Evolutionary conservation across 2,329 filamentous ascomycete species (phyloP).

Genomic region (Cercospora sp.): DNA sequence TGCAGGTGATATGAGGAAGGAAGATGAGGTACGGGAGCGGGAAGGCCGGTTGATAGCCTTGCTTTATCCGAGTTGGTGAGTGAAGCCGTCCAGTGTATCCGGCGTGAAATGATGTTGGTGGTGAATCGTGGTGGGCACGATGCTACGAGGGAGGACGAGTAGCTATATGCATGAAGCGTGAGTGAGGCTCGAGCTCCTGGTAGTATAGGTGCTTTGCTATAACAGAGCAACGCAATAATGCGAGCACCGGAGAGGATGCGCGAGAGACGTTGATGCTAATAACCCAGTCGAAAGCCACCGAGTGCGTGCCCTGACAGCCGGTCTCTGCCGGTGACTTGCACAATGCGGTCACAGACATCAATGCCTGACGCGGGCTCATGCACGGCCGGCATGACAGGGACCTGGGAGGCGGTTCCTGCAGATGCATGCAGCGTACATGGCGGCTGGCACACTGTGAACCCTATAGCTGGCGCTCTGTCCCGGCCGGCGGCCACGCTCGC

Average conservation of each 20-base stretch:
- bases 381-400: slow-evolving; percentile 24
- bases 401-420: slow-evolving; percentile 26
- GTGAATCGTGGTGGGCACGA: neutral
- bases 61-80: neutral
- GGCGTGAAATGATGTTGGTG: slow-evolving; percentile 16
- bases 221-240: slow-evolving; percentile 17
- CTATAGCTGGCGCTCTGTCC: slow-evolving; percentile 13
- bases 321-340: slow-evolving; percentile 24
- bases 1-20: slow-evolving; percentile 9
- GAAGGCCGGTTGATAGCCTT: slow-evolving; percentile 2
- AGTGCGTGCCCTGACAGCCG: slow-evolving; percentile 24
- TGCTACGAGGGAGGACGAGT: slow-evolving; percentile 15
- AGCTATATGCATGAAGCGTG: slow-evolving; percentile 21
- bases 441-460: slow-evolving; percentile 24
- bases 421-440: slow-evolving; percentile 20
- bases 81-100: slow-evolving; percentile 28
- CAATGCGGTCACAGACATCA: slow-evolving; percentile 27
- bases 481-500: neutral
- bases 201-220: slow-evolving; percentile 18
- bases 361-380: slow-evolving; percentile 28
- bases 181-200: slow-evolving; percentile 14
- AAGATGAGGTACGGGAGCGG: neutral
- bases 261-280: slow-evolving; percentile 31
- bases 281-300: slow-evolving; percentile 23
- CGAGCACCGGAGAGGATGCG: slow-evolving; percentile 15